Conservation (phyloP, 192 early-diverging fungal species). For the Podochytrium sp. region DNA sequence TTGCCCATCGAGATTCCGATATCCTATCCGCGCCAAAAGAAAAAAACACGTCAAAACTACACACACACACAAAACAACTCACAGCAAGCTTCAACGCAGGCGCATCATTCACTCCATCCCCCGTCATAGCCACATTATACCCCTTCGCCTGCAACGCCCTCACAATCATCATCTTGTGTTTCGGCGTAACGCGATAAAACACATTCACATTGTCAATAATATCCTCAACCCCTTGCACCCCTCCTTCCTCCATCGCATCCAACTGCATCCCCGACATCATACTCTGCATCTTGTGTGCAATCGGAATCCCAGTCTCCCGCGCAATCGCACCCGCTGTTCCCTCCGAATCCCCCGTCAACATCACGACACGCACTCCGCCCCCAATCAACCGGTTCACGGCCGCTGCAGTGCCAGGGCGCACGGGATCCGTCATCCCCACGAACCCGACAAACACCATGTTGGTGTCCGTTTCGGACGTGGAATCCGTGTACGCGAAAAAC, state of each 20-base stretch:
- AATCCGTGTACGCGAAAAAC: slow-evolving; percentile 74
- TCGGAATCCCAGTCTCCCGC: slow-evolving; percentile 78
- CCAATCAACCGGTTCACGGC: slow-evolving; percentile 72
- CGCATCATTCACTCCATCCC: slow-evolving; percentile 97
- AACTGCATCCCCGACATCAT: slow-evolving; percentile 52
- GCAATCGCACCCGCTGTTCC: slow-evolving; percentile 92
- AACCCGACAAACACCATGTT: slow-evolving; percentile 78
- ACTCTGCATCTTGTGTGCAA: slow-evolving; percentile 23
- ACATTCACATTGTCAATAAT: slow-evolving; percentile 50
- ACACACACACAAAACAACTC: neutral
- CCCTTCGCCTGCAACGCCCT: slow-evolving; percentile 84
- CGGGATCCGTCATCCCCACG: slow-evolving; percentile 93
- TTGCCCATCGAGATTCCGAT: slow-evolving; percentile 98
- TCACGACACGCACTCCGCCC: slow-evolving; percentile 88
- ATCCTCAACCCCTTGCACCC: slow-evolving; percentile 40
- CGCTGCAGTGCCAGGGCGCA: slow-evolving; percentile 73
- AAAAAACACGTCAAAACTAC: neutral
- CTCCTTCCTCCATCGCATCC: slow-evolving; percentile 44
- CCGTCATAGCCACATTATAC: slow-evolving; percentile 92
- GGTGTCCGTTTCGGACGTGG: neutral
- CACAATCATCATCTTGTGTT: slow-evolving; percentile 93
- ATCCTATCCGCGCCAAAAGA: slow-evolving; percentile 47
- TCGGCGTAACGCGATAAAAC: slow-evolving; percentile 73
- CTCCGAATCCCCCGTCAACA: slow-evolving; percentile 97
- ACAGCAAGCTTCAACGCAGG: slow-evolving; percentile 85